Base-by-base conservation (phyloP, 2,329 filamentous ascomycete species). In the Fusarium continuum region DNA sequence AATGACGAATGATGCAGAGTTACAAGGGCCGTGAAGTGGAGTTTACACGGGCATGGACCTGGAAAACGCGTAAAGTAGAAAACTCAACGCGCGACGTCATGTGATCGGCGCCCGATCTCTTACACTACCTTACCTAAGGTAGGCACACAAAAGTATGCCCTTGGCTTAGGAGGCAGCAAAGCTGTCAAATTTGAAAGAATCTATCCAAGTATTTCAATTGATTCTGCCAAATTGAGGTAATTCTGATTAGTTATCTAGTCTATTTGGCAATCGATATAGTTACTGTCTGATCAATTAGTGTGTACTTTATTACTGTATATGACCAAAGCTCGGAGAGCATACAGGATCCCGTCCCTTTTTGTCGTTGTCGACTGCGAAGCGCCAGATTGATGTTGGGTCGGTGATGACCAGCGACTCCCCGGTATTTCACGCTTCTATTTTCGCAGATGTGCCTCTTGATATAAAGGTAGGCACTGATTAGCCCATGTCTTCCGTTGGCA, bases 1-100 rank as follows among this genome's bases (percentile, higher is more conserved):
- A 58, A 55, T 65, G 61, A 63, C 44, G 51, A 44, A n/a, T n/a
- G n/a, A n/a, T n/a, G n/a, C n/a, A 55, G 45, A 29, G 43, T 54
- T 28, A 44, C 32, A 36, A 34, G 43, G 45, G 35, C 31, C 16
- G 6, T 8, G 19, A n/a, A 29, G 51, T 36, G 43, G 51, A 51
- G 34, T 56, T 38, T 28, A 19, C 31, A 36, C 5, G 23, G 16
- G 19, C 10, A 38, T 11, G 34, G 17, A 11, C 16, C 41, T 35
- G 3, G 25, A n/a, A n/a, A 39, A 50, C 61, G 62, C 44, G 62
- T 65, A 59, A 38, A 65, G 56, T 53, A 25, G 19, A 48, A 34
- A 26, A 22, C 8, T 57, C 7, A 8, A 23, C 19, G 46, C 52
- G 52, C 62, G 57, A 38, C 26, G 14, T 47, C 62, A 65, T 53